phyloP scores from a whole-genome alignment of 768 basidiomycete species.

The Tricholoma sp. region DNA sequence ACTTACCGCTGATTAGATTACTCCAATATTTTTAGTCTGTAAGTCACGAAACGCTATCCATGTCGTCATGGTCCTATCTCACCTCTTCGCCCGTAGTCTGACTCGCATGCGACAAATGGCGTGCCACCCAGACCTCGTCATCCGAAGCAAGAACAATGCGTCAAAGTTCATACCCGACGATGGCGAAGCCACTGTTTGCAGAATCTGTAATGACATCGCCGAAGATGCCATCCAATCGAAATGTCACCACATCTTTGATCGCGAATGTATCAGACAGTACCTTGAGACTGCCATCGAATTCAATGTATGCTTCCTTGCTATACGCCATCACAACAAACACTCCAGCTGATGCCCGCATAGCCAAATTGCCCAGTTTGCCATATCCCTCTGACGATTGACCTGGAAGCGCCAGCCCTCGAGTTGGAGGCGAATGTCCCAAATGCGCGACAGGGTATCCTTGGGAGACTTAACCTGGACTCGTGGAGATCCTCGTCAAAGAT shows the following conservation, averaged over 20 bases:
- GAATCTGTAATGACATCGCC: constrained; percentile 94
- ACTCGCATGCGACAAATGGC: constrained; percentile 97
- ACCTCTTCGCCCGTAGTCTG: constrained; percentile 44
- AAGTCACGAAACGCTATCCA: constrained; percentile 17
- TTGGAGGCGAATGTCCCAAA: constrained; percentile 51
- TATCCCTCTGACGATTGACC: constrained; percentile 84
- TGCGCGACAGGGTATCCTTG: constrained; percentile 87
- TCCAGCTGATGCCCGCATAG: constrained; percentile 28
- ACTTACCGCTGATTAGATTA: constrained; percentile 50
- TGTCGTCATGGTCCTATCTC: neutral
- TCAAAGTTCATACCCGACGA: constrained; percentile 54
- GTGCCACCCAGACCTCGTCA: constrained; percentile 90
- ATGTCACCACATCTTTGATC: constrained; percentile 92
- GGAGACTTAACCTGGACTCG: constrained; percentile 78
- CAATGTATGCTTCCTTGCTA: constrained; percentile 37
- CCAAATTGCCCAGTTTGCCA: constrained; percentile 96
- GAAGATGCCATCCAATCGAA: constrained; percentile 95
- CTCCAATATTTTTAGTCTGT: constrained; percentile 85
- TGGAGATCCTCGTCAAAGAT: constrained; percentile 98
- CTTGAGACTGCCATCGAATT: constrained; percentile 68
- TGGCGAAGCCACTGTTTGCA: constrained; percentile 72
- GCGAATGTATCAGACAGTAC: constrained; percentile 94
- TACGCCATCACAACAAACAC: neutral
- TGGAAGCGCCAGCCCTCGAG: constrained; percentile 92
- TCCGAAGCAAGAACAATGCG: constrained; percentile 79